These are phyloP conservation scores for Loxodes magnus DNA, from an alignment of 73 alveolate species.

Conservation along the genomic window DNA sequence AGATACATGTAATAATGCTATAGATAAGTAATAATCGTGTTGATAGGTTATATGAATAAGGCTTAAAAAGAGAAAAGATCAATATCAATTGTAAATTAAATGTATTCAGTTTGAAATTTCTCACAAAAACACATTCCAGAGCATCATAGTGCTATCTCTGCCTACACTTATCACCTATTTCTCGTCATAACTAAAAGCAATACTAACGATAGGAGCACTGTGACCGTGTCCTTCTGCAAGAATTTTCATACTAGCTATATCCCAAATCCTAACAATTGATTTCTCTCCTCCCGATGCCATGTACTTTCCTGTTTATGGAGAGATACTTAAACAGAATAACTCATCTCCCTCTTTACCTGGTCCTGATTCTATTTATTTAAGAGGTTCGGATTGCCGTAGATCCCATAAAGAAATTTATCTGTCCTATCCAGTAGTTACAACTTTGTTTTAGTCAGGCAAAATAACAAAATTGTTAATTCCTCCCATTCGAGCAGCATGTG, in stretches of 20 bases:
- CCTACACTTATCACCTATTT: slow-evolving; percentile 68
- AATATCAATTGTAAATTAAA: too few species aligned
- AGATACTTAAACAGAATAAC: slow-evolving; percentile 59
- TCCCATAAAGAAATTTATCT: slow-evolving; percentile 93
- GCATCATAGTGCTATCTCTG: slow-evolving; percentile 59
- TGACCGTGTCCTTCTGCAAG: slow-evolving; percentile 70
- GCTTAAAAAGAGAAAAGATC: too few species aligned
- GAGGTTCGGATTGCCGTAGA: slow-evolving; percentile 73
- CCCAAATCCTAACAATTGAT: slow-evolving; percentile 64
- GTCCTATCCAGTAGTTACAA: slow-evolving; percentile 83
- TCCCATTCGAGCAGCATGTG: slow-evolving; percentile 89
- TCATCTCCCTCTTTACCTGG: slow-evolving; percentile 89
- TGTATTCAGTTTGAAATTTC: too few species aligned
- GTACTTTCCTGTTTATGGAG: slow-evolving; percentile 52
- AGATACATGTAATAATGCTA: too few species aligned
- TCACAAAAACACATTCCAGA: slow-evolving; percentile 71
- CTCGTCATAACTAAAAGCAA: slow-evolving; percentile 60
- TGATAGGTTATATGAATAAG: too few species aligned
- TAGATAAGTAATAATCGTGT: too few species aligned
- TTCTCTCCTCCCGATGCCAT: slow-evolving; percentile 79
- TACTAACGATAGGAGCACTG: slow-evolving; percentile 49
- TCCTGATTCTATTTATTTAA: slow-evolving; percentile 52
- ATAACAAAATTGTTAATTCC: slow-evolving; percentile 82
- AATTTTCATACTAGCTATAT: slow-evolving; percentile 30
- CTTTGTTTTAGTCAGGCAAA: slow-evolving; percentile 59